Percentiles rank a stretch among this genome's conserved stretches.
Conservation (phyloP, 495 filamentous ascomycete species). For the Talaromyces thailandensis region DNA sequence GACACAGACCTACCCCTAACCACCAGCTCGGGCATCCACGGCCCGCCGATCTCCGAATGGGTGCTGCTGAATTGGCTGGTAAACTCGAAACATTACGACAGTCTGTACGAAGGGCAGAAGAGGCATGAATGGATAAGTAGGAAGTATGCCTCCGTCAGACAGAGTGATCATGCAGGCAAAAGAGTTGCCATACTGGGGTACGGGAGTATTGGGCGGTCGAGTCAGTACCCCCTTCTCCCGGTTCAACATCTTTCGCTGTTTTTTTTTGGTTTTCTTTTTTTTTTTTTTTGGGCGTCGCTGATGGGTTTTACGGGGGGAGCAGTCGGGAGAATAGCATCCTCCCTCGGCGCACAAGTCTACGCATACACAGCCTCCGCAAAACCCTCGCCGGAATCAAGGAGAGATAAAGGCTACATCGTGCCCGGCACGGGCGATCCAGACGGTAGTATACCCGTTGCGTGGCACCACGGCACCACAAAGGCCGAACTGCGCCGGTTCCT, state of each 20-base stretch:
- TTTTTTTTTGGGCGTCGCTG: not conserved
- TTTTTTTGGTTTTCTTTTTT: not conserved
- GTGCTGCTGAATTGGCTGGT: constrained; percentile 45
- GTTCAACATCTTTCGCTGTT: not conserved
- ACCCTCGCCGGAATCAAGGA: constrained; percentile 36
- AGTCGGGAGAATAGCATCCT: constrained; percentile 64
- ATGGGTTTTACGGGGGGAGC: not conserved
- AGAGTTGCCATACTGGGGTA: constrained; percentile 73
- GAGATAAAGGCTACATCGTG: constrained; percentile 54
- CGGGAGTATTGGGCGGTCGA: constrained; percentile 73
- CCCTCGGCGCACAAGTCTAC: constrained; percentile 37
- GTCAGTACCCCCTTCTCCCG: constrained; percentile 13
- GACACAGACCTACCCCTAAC: constrained; percentile 56
- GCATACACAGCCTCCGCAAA: not conserved
- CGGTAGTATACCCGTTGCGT: constrained; percentile 51
- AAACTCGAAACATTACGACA: constrained; percentile 43
- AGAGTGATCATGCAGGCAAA: constrained; percentile 44
- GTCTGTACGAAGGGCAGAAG: constrained; percentile 35
- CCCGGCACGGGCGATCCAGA: constrained; percentile 64
- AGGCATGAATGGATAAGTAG: constrained; percentile 27
- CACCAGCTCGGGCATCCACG: constrained; percentile 69
- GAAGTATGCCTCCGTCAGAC: not conserved
- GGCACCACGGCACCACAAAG: constrained; percentile 55
- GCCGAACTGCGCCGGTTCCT: constrained; percentile 53
- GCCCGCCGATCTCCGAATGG: constrained; percentile 83